A percentile compares a stretch with the other conserved stretches of the same genome.
These are phyloP conservation scores for Zygotorulaspora sp. DNA, from an alignment of 805 yeast genomes.

Conservation along the genomic window DNA sequence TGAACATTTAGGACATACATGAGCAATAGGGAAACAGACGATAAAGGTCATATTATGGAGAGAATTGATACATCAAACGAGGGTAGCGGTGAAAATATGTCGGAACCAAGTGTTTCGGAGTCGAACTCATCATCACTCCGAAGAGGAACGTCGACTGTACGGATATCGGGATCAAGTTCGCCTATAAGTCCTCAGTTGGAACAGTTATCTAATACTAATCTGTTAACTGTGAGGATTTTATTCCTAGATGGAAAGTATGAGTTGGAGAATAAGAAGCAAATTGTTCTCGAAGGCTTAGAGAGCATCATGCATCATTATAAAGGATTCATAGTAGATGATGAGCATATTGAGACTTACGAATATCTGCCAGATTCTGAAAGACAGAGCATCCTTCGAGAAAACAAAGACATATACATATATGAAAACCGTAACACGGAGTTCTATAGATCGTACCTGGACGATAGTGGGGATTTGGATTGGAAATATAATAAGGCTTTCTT, in stretches of 20 bases:
- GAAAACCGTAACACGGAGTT: conserved; percentile 25
- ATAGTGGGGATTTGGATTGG: conserved; percentile 12
- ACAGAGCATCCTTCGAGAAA: conserved; percentile 18
- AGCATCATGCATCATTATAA: conserved; percentile 14
- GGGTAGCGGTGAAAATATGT: background rate
- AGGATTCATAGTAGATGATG: conserved; percentile 23
- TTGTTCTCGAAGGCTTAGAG: conserved; percentile 9
- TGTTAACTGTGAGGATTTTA: conserved; percentile 26
- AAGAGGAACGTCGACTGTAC: background rate
- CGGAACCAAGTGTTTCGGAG: background rate
- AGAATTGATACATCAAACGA: background rate
- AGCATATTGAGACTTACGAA: conserved; percentile 31
- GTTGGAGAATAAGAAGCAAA: background rate
- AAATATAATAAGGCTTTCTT: conserved; percentile 27
- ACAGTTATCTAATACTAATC: conserved; percentile 30
- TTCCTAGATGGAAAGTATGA: conserved; percentile 3
- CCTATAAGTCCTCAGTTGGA: conserved; percentile 20
- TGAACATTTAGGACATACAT: background rate
- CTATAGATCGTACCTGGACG: conserved; percentile 13
- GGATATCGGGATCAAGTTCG: conserved; percentile 2
- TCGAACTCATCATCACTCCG: background rate
- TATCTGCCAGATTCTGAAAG: conserved; percentile 26
- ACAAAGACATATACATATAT: conserved; percentile 21
- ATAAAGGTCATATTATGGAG: background rate
- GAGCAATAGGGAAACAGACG: background rate